Base-by-base conservation (phyloP, 176 grass and related monocot genomes). In the Pontederia paniculata region DNA sequence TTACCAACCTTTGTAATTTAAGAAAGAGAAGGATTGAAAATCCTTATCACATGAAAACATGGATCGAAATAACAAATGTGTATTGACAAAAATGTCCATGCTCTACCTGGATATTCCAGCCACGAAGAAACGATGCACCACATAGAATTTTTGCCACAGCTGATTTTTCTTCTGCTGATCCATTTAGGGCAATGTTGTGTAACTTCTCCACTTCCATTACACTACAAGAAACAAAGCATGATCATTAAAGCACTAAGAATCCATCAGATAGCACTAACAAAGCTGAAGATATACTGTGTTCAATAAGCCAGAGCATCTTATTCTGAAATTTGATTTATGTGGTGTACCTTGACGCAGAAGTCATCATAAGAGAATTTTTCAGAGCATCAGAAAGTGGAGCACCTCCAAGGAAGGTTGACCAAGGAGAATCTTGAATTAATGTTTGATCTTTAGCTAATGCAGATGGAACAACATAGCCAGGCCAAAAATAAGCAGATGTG, bases 91-190 rank as follows among this genome's bases (percentile, higher is more conserved):
- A 25, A 49, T 25, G 13, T 12, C 23, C 23, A 12, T 48, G 13
- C 12, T 22, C 22, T 81, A 98, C 93, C 93, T 98, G 93, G 76
- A 98, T 79, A 77, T 98, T 90, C 93, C 93, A 98, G 20, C 93
- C 93, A 80, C 66, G 53, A 49, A 81, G 58, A 80, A 98, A 78
- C 60, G 93, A 82, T 63, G 86, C 87, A 14, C 87, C 83, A 9
- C 93, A 98, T 44, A 98, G 68, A 77, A 98, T 98, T 57, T 76
- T 98, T 70, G 93, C 81, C 73, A 86, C 93, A 64, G 78, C 76
- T 62, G 83, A 74, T 62, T 81, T 91, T 88, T 98, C 93, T 70
- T 91, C 80, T 49, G 88, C 93, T 51, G 87, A 82, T 72, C 93
- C 93, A 84, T 82, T 88, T 69, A 75, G 56, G 73, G 70, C 80